Evolutionary conservation across 495 filamentous ascomycete genomes (phyloP), one percentile per base, ranked within the genome.

Genomic region (Podospora pseudocomata): DNA sequence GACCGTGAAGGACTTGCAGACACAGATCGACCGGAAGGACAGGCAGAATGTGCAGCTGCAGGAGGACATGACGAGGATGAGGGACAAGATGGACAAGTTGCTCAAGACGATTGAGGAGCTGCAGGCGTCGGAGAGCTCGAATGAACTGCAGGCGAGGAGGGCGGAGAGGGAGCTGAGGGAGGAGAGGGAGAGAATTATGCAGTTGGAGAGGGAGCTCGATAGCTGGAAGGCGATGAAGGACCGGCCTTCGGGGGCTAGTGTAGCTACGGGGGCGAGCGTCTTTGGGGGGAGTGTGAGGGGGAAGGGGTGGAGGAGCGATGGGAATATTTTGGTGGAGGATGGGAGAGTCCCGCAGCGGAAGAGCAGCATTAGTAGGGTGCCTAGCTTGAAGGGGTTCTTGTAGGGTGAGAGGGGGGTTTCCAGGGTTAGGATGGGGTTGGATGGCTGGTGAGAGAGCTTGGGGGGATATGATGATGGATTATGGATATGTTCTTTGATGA

Each of bases 91-190:
- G 67, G 92, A 94, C 66, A 92, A 92, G 66, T 86, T 97, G 2
- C 90, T 99, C 55, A 83, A 87, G 70, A 92, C 91, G 7, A 96
- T 99, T 70, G 94, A 98, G 72, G 95, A 98, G 73, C 88, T 99
- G 32, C 94, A 99, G 77, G 85, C 91, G 30, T 89, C 86, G 32
- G 94, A 97, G 72, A 90, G 89, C 26, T 85, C 88, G n/a, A 87
- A 87, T 23, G 91, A 96, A 76, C 82, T 99, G 15, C 80, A 88
- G 32, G 88, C 90, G 13, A 88, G 94, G 53, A 86, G 95, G 9
- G 92, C 92, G 2, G 94, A 99, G 77, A 86, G 96, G 20, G 95
- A 98, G 71, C 81, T 97, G 19, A 85, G 92, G 20, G 92, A 97
- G 76, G 96, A 98, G 80, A 87, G 84, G 19, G 96, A 97, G 79